A percentile compares a stretch with the other conserved stretches of the same genome.
Conservation (phyloP, 169 alveolate genomes). For the Besnoitia besnoiti region DNA sequence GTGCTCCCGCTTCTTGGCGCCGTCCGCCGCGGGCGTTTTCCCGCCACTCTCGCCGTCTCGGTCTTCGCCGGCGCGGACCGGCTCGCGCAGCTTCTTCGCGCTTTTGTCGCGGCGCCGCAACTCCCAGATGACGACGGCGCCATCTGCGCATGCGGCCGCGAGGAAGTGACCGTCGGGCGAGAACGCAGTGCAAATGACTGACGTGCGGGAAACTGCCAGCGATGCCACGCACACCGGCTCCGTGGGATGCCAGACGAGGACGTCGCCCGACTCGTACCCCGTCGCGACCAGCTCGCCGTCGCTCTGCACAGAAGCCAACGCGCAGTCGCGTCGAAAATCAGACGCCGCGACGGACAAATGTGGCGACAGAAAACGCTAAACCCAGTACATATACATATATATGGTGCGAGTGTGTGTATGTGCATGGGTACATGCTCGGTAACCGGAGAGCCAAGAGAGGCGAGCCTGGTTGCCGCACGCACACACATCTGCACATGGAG, state of each 20-base stretch:
- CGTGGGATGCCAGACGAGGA: conserved; percentile 18
- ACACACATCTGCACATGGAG: too few species aligned
- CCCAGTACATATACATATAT: background rate
- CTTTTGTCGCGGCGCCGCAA: background rate
- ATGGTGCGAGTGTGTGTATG: background rate
- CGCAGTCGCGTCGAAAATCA: too few species aligned
- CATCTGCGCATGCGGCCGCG: conserved; percentile 58
- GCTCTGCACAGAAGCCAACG: background rate
- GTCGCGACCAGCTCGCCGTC: conserved; percentile 61
- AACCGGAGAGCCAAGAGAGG: background rate
- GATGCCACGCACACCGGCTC: background rate
- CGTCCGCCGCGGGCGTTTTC: background rate
- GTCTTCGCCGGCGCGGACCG: background rate
- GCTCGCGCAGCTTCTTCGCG: background rate
- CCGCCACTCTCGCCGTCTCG: background rate
- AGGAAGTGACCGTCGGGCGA: conserved; percentile 14
- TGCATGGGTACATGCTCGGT: background rate
- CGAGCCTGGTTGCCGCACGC: too few species aligned
- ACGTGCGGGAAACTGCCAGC: conserved; percentile 22
- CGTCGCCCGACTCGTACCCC: conserved; percentile 55
- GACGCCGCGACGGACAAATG: background rate
- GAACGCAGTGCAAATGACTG: conserved; percentile 46
- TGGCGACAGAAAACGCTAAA: background rate
- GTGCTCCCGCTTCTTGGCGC: background rate
- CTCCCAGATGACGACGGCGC: conserved; percentile 44